Conservation (phyloP, 2,329 filamentous ascomycete genomes). For the Emericellopsis atlantica region DNA sequence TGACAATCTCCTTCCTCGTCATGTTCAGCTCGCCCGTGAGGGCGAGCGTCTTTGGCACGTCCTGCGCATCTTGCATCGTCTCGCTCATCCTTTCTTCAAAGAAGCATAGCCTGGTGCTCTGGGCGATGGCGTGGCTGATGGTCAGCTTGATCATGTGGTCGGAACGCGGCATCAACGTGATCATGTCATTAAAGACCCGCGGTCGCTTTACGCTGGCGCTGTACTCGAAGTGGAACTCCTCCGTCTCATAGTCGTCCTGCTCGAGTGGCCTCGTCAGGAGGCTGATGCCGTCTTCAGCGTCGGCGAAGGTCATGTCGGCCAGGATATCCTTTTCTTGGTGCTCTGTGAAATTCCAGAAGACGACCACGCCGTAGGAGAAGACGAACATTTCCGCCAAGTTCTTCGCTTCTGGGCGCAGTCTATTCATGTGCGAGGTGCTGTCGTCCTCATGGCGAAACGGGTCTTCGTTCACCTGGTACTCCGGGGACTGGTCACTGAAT, state of each 20-base stretch:
- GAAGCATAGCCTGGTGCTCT: constrained; percentile 91
- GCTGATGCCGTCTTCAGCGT: constrained; percentile 46
- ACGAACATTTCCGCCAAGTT: constrained; percentile 92
- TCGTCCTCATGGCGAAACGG: constrained; percentile 14
- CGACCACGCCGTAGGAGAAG: constrained; percentile 92
- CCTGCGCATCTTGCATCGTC: constrained; percentile 86
- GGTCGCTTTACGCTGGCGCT: constrained; percentile 75
- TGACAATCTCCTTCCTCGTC: constrained; percentile 83
- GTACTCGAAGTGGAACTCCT: constrained; percentile 98
- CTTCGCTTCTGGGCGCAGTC: constrained; percentile 58
- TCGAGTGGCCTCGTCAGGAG: constrained; percentile 70
- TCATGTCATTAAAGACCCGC: constrained; percentile 98
- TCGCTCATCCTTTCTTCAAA: constrained; percentile 94
- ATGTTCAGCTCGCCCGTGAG: constrained; percentile 84
- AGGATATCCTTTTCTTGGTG: constrained; percentile 93
- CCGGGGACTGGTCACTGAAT: constrained; percentile 14
- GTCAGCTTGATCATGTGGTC: constrained; percentile 99
- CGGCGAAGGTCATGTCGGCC: constrained; percentile 84
- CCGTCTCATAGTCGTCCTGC: constrained; percentile 89
- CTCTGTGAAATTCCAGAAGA: constrained; percentile 98
- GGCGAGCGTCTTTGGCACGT: constrained; percentile 80
- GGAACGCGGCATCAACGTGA: constrained; percentile 74
- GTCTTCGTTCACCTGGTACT: constrained; percentile 8
- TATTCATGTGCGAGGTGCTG: constrained; percentile 38
- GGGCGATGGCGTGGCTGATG: constrained; percentile 93